Base-by-base conservation (phyloP, 2,329 filamentous ascomycete species). In the Fusarium bulbicola region DNA sequence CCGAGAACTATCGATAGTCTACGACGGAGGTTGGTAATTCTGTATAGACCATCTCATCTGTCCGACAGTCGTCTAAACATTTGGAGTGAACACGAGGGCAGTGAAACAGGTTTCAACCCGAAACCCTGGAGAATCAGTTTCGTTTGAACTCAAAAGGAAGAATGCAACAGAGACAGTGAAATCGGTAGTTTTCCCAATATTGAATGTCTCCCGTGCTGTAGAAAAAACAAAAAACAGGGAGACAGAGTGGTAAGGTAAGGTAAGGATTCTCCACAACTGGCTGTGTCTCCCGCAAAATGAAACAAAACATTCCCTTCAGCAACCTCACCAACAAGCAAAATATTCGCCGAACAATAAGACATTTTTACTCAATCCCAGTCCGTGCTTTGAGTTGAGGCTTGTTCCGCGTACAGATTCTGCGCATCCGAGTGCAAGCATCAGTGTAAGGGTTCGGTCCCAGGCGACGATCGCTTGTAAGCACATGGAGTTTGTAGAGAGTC, bases 401-500 rank as follows among this genome's bases (percentile, higher is more conserved):
- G 57, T 56, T 58, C 53, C 67, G 64, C 50, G 64, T 34, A 70
- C 47, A 65, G 32, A 26, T 34, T 49, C 47, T 68, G 49, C 63
- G 28, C 26, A 52, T 68, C 30, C 59, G 42, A 50, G 47, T 39
- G 24, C 49, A 34, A 66, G 47, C 40, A 46, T 66, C 70, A 61
- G 58, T 53, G 53, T 18, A 69, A 54, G 46, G 56, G 50, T 45
- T 65, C 59, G n/a, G 53, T 46, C 74, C 74, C 67, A 47, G 74
- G 30, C 63, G 72, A 74, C 65, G 72, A 76, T 76, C 74, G 54
- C 65, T 26, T 26, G 30, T 30, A 28, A 56, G 64, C 61, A 43
- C 57, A 66, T 57, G 59, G 70, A 37, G 56, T 53, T 56, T 45
- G 45, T 57, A 54, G 63, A 61, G 60, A 60, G 65, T 53, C 50